Base-by-base conservation (phyloP, 768 basidiomycete genomes). In the Leccinum subgranulosum region DNA sequence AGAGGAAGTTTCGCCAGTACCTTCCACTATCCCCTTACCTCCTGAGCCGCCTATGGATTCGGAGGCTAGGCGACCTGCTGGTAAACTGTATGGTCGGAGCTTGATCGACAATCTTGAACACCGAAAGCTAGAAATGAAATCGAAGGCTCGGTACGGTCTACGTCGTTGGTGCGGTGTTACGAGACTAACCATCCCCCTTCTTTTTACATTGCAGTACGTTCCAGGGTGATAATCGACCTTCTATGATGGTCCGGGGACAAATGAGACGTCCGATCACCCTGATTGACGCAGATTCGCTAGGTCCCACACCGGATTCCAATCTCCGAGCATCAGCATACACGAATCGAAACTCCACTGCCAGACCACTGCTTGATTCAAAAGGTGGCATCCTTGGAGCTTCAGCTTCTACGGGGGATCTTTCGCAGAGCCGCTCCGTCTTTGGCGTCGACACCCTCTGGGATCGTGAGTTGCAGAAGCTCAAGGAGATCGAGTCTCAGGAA, bases 391-490 rank as follows among this genome's bases (percentile, higher is more conserved):
- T 74, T 6, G 75, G 73, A 15, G 65, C 67, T 25, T 70, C 71
- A 11, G 66, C 73, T 39, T 70, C 69, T 31, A 62, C 69, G 8
- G 70, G 66, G 17, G 75, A 66, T 55, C 68, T 78, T 51, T 56
- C 78, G 0, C 78, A 75, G 43, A 81, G 80, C 39, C 83, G 81
- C 56, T 94, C 93, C n/a, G 92, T 95, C 10, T 97, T 96, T 66
- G 94, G 94, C 2, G 88, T 91, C 1, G 94, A 97, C 70, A 89
- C 88, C n/a, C 66, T 96, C 10, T 96, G 94, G 94, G 89, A 95
- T 67, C 80, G 84, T 41, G 94, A 97, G 72, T 81, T 94, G 78
- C 82, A 73, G 17, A 96, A 91, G 70, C 76, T 96, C 53, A 83
- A 83, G 60, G 79, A 84, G 58, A 90, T 94, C 0, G 87, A 96